These are phyloP conservation scores for Oryza punctata DNA, from an alignment of 176 grass and related monocot species.

Conservation along the genomic window DNA sequence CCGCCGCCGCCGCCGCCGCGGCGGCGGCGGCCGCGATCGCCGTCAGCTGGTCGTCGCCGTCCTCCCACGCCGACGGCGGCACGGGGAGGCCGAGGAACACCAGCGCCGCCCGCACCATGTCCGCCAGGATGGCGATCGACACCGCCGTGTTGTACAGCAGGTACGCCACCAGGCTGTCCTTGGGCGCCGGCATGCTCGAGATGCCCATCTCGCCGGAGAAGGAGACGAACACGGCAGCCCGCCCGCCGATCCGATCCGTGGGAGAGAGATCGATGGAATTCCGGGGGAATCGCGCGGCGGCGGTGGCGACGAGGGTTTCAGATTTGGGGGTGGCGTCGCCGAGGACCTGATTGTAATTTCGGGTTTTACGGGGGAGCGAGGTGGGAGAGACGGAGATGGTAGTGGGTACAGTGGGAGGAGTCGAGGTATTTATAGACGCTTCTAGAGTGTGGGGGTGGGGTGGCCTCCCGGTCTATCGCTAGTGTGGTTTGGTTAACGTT, in stretches of 20 bases:
- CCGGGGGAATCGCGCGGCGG: background rate
- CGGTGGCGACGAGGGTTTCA: background rate
- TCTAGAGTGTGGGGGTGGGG: background rate
- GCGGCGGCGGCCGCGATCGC: background rate
- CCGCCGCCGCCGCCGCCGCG: too few relatives aligned
- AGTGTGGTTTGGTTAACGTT: background rate
- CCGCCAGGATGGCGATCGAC: conserved; percentile 58
- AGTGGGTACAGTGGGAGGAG: background rate
- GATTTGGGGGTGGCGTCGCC: background rate
- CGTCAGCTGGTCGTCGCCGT: conserved; percentile 12
- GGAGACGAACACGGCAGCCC: too few relatives aligned
- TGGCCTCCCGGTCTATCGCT: background rate
- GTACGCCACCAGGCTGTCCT: conserved; percentile 63
- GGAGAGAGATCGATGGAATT: background rate
- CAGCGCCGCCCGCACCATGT: conserved; percentile 46
- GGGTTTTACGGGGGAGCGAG: background rate
- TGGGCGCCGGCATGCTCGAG: conserved; percentile 68
- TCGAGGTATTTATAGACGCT: conserved; percentile 41
- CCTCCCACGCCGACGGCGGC: conserved; percentile 6
- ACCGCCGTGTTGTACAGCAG: conserved; percentile 67
- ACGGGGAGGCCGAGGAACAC: conserved; percentile 49
- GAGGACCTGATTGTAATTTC: conserved; percentile 32
- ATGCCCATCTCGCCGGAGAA: conserved; percentile 62
- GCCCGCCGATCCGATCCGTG: background rate
- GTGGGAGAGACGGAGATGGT: conserved; percentile 8